Evolutionary conservation across 805 yeast species (phyloP), one percentile per base, ranked within the genome.

Genomic region (Myxozyma geophila): DNA sequence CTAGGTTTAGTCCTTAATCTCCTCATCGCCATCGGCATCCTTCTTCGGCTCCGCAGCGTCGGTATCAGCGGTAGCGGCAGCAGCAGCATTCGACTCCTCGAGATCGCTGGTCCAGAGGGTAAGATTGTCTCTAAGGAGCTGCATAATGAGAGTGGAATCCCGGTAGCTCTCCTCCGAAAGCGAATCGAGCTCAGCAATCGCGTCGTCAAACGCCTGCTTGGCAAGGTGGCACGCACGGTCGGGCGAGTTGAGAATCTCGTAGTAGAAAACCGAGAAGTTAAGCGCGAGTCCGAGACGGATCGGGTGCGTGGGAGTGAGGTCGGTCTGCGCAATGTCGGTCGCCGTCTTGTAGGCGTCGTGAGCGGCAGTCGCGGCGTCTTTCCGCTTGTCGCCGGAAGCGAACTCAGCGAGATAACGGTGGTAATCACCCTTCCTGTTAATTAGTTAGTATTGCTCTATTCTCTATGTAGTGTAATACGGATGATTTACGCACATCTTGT

Each of bases 341-440:
- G 99, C 99, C 72, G 95, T 79, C 81, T 92, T 90, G 85, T 93
- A 93, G 69, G 98, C 96, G 79, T 92, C 96, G 77, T 92, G 87
- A 49, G 98, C 92, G 73, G 90, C 87, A 73, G 90, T 91, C 60
- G 98, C 96, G 67, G 98, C 96, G 71, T 86, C 93, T 77, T 90
- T 91, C 79, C 98, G 90, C 82, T 90, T 90, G 74, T 91, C 97
- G 72, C 91, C 87, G 73, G 88, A 83, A 70, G 98, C 96, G 76
- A 95, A 93, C 83, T 93, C 99, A 67, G 99, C 99, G 80, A 93
- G 85, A 81, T 93, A 93, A 83, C 99, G 96, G 85, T 92, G 97
- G 85, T 93, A 93, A 81, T 93, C 99, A 83, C 99, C 99, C 85
- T 93, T 92, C 67, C 67, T 63, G 41, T 33, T 15, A 9, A 33